These are phyloP conservation scores for Kitagawia praeruptora DNA, from an alignment of 129 eudicot genomes.

Conservation along the genomic window DNA sequence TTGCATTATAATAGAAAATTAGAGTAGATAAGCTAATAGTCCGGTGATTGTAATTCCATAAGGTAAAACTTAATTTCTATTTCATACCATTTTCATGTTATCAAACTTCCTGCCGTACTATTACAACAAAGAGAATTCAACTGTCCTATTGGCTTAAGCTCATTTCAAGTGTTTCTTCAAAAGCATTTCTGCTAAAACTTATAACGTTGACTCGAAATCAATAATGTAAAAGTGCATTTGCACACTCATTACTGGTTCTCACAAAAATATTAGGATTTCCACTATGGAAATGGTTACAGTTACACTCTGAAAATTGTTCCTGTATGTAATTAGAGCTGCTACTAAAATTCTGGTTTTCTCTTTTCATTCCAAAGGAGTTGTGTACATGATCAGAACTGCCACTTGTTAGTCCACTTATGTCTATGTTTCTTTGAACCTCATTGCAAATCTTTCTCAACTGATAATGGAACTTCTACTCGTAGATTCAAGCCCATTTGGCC, in stretches of 20 bases:
- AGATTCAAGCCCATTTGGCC: constrained; percentile 59
- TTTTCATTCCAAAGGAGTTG: not conserved
- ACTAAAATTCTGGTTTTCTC: not conserved
- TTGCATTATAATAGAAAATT: not conserved
- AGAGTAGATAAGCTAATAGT: not conserved
- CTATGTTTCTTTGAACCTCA: not conserved
- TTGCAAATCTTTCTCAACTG: not conserved
- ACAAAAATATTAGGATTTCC: not conserved
- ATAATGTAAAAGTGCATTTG: not conserved
- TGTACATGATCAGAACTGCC: not conserved
- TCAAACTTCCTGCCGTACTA: not conserved
- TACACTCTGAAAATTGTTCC: not conserved
- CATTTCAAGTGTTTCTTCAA: not conserved
- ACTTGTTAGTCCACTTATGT: not conserved
- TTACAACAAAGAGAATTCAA: not conserved
- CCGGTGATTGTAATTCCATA: not conserved
- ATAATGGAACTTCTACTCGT: not conserved
- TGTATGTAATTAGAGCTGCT: not conserved
- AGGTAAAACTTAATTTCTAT: not conserved
- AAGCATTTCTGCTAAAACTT: not conserved
- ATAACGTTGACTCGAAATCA: not conserved
- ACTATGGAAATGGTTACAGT: not conserved
- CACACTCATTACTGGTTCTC: not conserved
- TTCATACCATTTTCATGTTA: not conserved
- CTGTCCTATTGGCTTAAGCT: not conserved